Evolutionary conservation across 257 asterid species (phyloP), one percentile per base, ranked within the genome.

Genomic region (Forsythia suspensa): DNA sequence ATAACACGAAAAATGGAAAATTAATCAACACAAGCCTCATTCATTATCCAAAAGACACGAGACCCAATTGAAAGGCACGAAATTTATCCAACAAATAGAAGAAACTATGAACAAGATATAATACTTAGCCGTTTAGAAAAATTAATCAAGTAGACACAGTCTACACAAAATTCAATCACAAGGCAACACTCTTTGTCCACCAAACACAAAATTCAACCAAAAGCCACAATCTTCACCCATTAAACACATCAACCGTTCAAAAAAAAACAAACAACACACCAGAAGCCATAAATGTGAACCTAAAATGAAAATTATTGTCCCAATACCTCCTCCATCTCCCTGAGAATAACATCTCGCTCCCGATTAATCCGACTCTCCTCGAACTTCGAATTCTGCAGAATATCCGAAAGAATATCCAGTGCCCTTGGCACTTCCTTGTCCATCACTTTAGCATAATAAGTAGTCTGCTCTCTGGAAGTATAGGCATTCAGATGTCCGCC

Each of bases 401-500:
- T 96, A 85, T 96, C 99, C 57, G 97, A 80, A 71, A 96, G 81
- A 65, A 96, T 91, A 84, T 91, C 94, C 77, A 96, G 76, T 9
- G 97, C 99, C n/a, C 59, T 74, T 2, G 90, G 91, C 10, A 94
- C 92, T 57, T 96, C 87, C 77, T 76, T 87, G 72, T 85, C 94
- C 85, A 86, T 68, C 74, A 94, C 98, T 76, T 96, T 96, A 0
- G 99, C 99, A 40, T 91, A 96, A 79, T 91, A 96, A 0, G 98
- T 88, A 0, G 99, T 96, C 90, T 96, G 99, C 80, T 96, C 99
- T 72, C 99, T 88, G 36, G 96, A 90, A 68, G 99, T 96, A 51
- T 95, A 95, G 42, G 99, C 99, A 88, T 95, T 95, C 90, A 93
- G 84, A 89, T 95, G 99, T 6, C 98, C 99, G 0, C 99, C 99